Percentiles rank a stretch among this genome's conserved stretches.
Conservation (phyloP, 306 rosid species). For the Prunus padus region DNA sequence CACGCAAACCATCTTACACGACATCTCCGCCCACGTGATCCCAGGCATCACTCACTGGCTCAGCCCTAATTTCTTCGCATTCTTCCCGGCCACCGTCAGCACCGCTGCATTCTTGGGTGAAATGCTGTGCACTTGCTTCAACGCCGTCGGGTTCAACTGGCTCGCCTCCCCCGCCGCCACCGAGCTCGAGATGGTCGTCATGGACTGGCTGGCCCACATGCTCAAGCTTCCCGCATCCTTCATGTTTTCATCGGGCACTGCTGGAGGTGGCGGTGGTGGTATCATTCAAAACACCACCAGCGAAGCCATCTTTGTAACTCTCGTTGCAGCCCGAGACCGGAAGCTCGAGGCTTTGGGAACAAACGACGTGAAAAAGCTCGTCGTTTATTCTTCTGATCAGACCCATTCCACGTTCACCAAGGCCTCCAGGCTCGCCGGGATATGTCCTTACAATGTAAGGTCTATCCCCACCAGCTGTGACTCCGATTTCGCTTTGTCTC, state of each 20-base stretch:
- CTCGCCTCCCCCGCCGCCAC: slow-evolving; percentile 62
- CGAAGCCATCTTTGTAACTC: slow-evolving; percentile 56
- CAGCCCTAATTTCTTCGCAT: slow-evolving; percentile 58
- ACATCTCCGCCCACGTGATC: slow-evolving; percentile 39
- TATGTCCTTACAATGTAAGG: slow-evolving; percentile 32
- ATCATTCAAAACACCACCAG: slow-evolving; percentile 55
- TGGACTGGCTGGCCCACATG: slow-evolving; percentile 61
- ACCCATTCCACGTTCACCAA: slow-evolving; percentile 55
- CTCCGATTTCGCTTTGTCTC: slow-evolving; percentile 33
- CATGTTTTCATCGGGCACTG: slow-evolving; percentile 40
- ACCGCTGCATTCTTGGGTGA: slow-evolving; percentile 60
- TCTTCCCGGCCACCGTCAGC: slow-evolving; percentile 48
- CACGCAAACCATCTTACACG: slow-evolving; percentile 49
- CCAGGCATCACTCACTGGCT: slow-evolving; percentile 73
- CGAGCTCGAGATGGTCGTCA: slow-evolving; percentile 58
- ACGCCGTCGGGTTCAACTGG: slow-evolving; percentile 66
- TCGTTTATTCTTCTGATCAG: slow-evolving; percentile 67
- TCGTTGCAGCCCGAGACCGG: slow-evolving; percentile 56
- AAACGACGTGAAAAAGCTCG: slow-evolving; percentile 30
- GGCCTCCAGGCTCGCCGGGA: slow-evolving; percentile 54
- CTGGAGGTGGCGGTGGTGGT: slow-evolving; percentile 53
- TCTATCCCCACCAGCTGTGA: slow-evolving; percentile 32
- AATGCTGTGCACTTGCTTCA: slow-evolving; percentile 51
- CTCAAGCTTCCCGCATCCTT: slow-evolving; percentile 43
- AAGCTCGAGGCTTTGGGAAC: slow-evolving; percentile 15